These are phyloP conservation scores for Hyaloscypha variabilis DNA, from an alignment of 495 filamentous ascomycete species.

Conservation along the genomic window DNA sequence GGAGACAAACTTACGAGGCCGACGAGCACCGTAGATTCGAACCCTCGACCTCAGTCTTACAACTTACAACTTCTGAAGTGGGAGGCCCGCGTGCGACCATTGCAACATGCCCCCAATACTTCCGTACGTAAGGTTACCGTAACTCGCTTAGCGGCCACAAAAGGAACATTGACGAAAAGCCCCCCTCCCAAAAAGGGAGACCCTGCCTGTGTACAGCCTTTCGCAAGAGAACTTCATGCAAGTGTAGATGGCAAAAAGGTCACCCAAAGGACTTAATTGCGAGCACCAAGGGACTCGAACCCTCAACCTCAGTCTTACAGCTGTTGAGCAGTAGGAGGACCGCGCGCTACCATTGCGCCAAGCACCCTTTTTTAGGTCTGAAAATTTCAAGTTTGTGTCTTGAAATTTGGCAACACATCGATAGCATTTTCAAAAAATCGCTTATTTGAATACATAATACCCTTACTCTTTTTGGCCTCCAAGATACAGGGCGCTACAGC, in stretches of 20 bases:
- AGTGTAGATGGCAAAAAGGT: too few species aligned
- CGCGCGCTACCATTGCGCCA: constrained; percentile 44
- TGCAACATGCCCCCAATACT: constrained; percentile 27
- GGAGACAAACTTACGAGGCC: too few species aligned
- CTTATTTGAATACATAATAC: constrained; percentile 4
- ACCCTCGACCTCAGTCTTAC: constrained; percentile 40
- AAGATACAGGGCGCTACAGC: background rate
- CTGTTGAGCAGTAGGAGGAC: constrained; percentile 37
- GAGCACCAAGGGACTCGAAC: constrained; percentile 20
- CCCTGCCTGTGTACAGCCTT: too few species aligned
- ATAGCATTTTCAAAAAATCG: constrained; percentile 11
- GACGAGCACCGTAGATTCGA: constrained; percentile 17
- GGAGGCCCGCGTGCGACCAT: constrained; percentile 48
- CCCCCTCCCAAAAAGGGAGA: too few species aligned
- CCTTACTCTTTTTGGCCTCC: background rate
- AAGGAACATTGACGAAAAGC: too few species aligned
- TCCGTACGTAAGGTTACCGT: too few species aligned
- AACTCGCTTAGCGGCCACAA: too few species aligned
- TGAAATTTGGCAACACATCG: constrained; percentile 1
- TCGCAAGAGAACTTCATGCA: too few species aligned
- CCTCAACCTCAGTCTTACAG: constrained; percentile 40
- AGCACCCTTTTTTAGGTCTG: constrained; percentile 1
- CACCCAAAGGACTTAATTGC: background rate
- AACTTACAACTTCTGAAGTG: constrained; percentile 27
- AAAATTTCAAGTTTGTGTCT: constrained; percentile 1